Base-by-base conservation (phyloP, 176 grass and related monocot species). In the Aegilops longissima region DNA sequence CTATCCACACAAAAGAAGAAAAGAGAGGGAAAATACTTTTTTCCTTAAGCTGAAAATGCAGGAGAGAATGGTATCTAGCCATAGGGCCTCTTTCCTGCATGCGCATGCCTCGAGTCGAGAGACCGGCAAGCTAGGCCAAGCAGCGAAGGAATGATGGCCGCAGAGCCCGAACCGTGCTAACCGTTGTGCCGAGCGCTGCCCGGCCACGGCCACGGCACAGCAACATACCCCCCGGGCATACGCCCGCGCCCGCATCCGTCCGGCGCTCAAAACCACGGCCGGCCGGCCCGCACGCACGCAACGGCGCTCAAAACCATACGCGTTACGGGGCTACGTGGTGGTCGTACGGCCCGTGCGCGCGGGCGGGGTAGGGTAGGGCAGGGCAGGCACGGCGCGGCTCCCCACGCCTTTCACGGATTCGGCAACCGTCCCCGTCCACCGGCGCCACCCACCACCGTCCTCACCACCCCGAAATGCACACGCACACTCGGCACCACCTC, bases 361-460 rank as follows among this genome's bases (percentile, higher is more conserved):
- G 33, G 30, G 62, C 62, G 21, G 61, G 42, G 42, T 45, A 49
- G 44, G 44, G 24, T 29, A 12, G 34, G 68, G 69, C 17, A 38
- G 18, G 69, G 9, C 70, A 24, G 38, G 72, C 72, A 75, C 72
- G 72, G 42, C 42, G 72, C 72, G 24, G 23, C 7, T 24, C 73
- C 77, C 81, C 61, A 36, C 59, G 25, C 27, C 68, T 98, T 98
- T 98, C 93, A 95, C 93, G 23, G 78, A 89, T 88, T 83, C 54
- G 90, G 95, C 83, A 98, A 87, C 80, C 73, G 58, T 70, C 47
- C n/a, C 83, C 93, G 40, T 91, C 87, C 21, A 69, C 87, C 8
- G 88, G 73, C 82, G 27, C 33, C 58, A 24, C 17, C 66, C 58
- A 30, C 52, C 35, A 4, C 44, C 11, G 73, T 90, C 84, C 84